Evolutionary conservation across 2,329 filamentous ascomycete species (phyloP).

Genomic region (Phialophora verrucosa): DNA sequence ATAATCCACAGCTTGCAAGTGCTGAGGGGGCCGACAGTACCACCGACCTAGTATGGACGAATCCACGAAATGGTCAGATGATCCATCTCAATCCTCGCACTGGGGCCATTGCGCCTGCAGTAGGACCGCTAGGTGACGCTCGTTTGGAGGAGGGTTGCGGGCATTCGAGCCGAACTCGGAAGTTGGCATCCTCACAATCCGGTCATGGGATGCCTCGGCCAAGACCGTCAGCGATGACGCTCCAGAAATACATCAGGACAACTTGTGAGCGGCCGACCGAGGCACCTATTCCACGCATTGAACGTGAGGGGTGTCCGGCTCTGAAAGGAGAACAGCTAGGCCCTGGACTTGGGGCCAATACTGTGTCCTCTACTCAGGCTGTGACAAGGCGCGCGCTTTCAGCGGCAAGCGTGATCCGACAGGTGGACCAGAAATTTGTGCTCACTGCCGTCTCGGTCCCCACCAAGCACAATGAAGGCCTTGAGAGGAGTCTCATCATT

Average conservation of each 20-base stretch:
- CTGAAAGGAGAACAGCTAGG: background rate
- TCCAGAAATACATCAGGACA: conserved; percentile 1
- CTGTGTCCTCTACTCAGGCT: background rate
- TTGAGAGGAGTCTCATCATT: conserved; percentile 59
- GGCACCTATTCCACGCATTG: background rate
- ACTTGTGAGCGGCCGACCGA: background rate
- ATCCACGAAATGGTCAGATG: conserved; percentile 60
- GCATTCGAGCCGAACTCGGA: background rate
- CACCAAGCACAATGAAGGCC: conserved; percentile 9
- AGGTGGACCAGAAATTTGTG: conserved; percentile 91
- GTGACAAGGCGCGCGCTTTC: conserved; percentile 54
- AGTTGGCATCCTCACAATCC: background rate
- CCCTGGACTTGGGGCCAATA: background rate
- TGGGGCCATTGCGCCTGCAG: conserved; percentile 39
- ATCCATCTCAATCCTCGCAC: conserved; percentile 53
- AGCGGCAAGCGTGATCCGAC: conserved; percentile 71
- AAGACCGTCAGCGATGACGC: background rate
- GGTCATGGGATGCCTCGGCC: background rate
- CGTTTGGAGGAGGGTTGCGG: background rate
- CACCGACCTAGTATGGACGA: conserved; percentile 60
- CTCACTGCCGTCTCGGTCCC: conserved; percentile 62
- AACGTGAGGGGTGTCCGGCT: background rate
- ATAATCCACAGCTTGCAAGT: background rate
- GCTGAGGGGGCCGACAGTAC: conserved; percentile 40
- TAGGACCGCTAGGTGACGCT: background rate